These are phyloP conservation scores for Taiozyma onychis DNA, from an alignment of 1,139 yeast species.

Conservation along the genomic window DNA sequence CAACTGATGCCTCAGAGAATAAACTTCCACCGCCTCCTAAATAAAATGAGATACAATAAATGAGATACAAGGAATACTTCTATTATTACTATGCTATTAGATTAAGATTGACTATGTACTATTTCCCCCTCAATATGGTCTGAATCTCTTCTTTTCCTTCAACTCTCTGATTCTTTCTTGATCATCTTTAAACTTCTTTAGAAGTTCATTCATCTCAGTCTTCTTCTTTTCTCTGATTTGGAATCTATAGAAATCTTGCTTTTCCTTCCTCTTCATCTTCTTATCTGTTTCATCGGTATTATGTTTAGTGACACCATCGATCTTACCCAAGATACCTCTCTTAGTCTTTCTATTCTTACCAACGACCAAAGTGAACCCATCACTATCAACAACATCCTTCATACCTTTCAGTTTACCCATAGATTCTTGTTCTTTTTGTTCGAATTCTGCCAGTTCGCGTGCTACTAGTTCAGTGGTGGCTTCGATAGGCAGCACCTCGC, in stretches of 20 bases:
- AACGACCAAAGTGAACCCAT: slow-evolving; percentile 88
- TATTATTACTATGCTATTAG: not conserved
- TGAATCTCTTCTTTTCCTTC: slow-evolving; percentile 77
- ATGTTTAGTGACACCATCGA: slow-evolving; percentile 35
- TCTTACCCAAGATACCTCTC: slow-evolving; percentile 53
- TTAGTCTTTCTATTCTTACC: slow-evolving; percentile 80
- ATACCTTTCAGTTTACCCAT: slow-evolving; percentile 50
- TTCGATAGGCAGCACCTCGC: slow-evolving; percentile 24
- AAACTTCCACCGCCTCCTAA: slow-evolving; percentile 27
- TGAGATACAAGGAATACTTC: too few relatives aligned
- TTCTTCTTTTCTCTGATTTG: slow-evolving; percentile 93
- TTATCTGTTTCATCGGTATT: slow-evolving; percentile 25
- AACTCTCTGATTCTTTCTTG: slow-evolving; percentile 77
- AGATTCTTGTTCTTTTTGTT: slow-evolving; percentile 63
- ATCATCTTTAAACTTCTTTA: slow-evolving; percentile 81
- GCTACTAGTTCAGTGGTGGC: slow-evolving; percentile 48
- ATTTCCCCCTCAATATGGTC: slow-evolving; percentile 49
- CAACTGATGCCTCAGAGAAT: slow-evolving; percentile 5
- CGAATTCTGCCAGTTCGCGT: slow-evolving; percentile 59
- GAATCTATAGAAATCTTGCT: slow-evolving; percentile 89
- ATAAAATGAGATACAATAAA: not conserved
- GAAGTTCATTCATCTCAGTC: slow-evolving; percentile 82
- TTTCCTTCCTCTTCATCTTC: slow-evolving; percentile 71
- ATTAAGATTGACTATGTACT: not conserved
- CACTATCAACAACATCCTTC: slow-evolving; percentile 73